phyloP scores from a whole-genome alignment of 169 alveolate genomes.

The Plasmodium ovale region DNA sequence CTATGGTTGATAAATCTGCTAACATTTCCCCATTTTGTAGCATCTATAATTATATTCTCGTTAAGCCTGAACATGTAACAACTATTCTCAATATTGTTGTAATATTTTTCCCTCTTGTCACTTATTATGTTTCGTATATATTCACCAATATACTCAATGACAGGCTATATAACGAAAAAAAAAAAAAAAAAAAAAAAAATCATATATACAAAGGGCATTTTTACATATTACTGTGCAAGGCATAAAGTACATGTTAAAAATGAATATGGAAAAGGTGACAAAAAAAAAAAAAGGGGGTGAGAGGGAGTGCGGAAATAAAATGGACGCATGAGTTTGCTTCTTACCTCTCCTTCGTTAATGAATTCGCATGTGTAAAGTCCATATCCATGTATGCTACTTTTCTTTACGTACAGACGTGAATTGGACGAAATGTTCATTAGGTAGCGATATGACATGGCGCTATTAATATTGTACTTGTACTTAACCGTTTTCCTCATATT shows the following conservation, averaged over 20 bases:
- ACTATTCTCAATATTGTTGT: constrained; percentile 83
- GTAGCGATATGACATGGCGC: constrained; percentile 86
- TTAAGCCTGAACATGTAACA: constrained; percentile 94
- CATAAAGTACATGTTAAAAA: background rate
- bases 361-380: constrained; percentile 94
- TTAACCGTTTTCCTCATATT: constrained; percentile 75
- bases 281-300: too few species aligned
- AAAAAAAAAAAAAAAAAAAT: background rate
- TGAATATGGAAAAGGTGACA: background rate
- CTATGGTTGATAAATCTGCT: constrained; percentile 98
- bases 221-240: too few species aligned
- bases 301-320: too few species aligned
- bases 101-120: constrained; percentile 83
- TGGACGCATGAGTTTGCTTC: too few species aligned
- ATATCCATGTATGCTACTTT: constrained; percentile 93
- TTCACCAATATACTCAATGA: constrained; percentile 97
- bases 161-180: constrained; percentile 80
- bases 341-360: constrained; percentile 91
- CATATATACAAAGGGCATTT: background rate
- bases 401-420: constrained; percentile 82
- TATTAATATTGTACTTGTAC: constrained; percentile 66
- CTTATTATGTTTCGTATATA: constrained; percentile 83
- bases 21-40: constrained; percentile 95
- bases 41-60: constrained; percentile 95
- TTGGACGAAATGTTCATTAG: constrained; percentile 83